Evolutionary conservation across 768 basidiomycete species (phyloP), one percentile per base, ranked within the genome.

Genomic region (Coprinopsis sp.): DNA sequence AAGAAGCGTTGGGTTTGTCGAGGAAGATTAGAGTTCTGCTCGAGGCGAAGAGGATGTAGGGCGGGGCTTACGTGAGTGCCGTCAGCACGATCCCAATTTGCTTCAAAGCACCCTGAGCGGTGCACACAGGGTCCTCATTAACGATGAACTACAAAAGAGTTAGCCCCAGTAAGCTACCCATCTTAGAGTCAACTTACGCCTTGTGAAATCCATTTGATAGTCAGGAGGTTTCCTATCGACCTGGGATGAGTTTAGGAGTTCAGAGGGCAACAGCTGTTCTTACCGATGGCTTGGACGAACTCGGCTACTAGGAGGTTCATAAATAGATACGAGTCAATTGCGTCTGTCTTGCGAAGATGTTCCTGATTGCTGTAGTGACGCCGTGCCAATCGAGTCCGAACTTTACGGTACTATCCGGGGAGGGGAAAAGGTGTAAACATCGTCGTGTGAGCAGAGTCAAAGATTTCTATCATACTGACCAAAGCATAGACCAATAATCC

Each of bases 221-320:
- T 71, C 50, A 70, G 63, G 23, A 72, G 4, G 19, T 24, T 39
- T 6, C 18, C 37, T 39, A n/a, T n/a, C n/a, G n/a, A n/a, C n/a
- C n/a, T n/a, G n/a, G n/a, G n/a, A n/a, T n/a, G 37, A 19, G 22
- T 39, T 24, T 6, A 8, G 10, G 11, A 39, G 37, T 39, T 6
- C 8, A 8, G 10, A 39, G 22, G 22, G 22, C 18, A 21, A 27
- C 23, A 12, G 19, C 19, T 10, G 3, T 6, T 51, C 54, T 37
- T 30, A 57, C 60, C 60, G 12, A 58, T 41, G 13, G 74, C 67
- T 56, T 74, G 71, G 11, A 67, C 44, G 5, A 74, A 34, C 42
- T 76, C 74, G 21, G 65, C 64, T 11, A 72, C 19, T 36, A 76
- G 61, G 29, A 76, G 54, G n/a, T 63, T 71, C 7, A 73, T 42